These are phyloP conservation scores for Amanita pallidorosea DNA, from an alignment of 768 basidiomycete genomes.

Conservation along the genomic window DNA sequence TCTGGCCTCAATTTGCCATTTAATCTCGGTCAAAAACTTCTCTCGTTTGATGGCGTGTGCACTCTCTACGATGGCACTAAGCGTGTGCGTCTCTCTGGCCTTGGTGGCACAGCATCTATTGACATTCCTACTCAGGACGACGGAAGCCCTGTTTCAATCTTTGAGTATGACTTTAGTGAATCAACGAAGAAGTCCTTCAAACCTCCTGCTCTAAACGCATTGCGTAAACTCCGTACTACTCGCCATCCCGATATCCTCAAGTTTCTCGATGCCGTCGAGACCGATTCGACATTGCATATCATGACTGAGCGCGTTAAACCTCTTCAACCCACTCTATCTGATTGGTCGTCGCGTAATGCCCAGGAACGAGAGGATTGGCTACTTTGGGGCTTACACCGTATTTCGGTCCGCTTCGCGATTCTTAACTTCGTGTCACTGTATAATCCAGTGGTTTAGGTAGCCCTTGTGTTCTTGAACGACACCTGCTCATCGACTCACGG, in stretches of 20 bases:
- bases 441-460: conserved; percentile 43
- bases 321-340: conserved; percentile 46
- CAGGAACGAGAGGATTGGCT: conserved; percentile 80
- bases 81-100: conserved; percentile 38
- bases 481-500: conserved; percentile 78
- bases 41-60: conserved; percentile 68
- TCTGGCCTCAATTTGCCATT: conserved; percentile 89
- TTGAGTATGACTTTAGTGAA: conserved; percentile 79
- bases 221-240: conserved; percentile 82
- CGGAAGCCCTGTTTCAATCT: conserved; percentile 73
- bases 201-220: conserved; percentile 77
- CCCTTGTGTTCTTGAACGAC: conserved; percentile 84
- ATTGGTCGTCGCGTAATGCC: conserved; percentile 50
- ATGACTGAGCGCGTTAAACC: conserved; percentile 92
- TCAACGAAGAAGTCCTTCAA: conserved; percentile 45
- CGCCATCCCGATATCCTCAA: conserved; percentile 95
- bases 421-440: not conserved
- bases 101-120: not conserved
- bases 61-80: conserved; percentile 81
- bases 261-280: conserved; percentile 89
- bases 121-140: conserved; percentile 60
- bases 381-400: conserved; percentile 86
- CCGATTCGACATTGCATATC: conserved; percentile 79
- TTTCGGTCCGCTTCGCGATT: conserved; percentile 45
- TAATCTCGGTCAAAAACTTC: conserved; percentile 64